Base-by-base conservation (phyloP, 2,329 filamentous ascomycete species). In the Sporothrix mexicana region DNA sequence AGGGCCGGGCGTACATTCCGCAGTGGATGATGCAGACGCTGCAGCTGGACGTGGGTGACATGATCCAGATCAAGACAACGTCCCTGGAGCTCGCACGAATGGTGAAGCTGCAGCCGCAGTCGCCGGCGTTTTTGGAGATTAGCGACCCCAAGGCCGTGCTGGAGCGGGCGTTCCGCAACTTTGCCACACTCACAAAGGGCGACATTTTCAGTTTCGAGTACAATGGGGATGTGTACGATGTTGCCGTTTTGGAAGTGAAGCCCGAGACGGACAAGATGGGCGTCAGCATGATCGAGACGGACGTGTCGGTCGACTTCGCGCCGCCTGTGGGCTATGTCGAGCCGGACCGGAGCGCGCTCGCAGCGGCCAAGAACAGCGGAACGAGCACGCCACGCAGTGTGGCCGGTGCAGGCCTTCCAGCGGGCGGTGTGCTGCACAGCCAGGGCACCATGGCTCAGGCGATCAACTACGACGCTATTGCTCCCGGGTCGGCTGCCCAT, bases 11-110 rank as follows among this genome's bases (percentile, higher is more conserved):
- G 71, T 99, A 99, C 83, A 87, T 99, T 74, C 96, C 96, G 45
- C 94, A 95, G 82, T 99, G 96, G 94, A 92, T 98, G 85, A 98
- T 99, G 96, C 90, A 94, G 84, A 96, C 93, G 0, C 88, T 99
- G 5, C 85, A 88, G 1, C 89, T 99, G 72, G 95, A 98, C 73
- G 93, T 95, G 0, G 96, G 96, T 70, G 96, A 99, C 79, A 90
- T 99, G 78, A 88, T 99, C 3, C 95, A 99, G 83, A 91, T 98
- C 81, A 97, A 97, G 82, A 97, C 94, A 9, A 98, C 96, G 1
- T 95, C 97, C 57, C 88, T 99, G 17, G 93, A 95, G 69, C 90
- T 95, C 0, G 96, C 96, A 47, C 91, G 91, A 75, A 92, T 97
- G 82, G 97, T 99, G 84, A 99, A 99, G 83, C 89, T 99, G 9